Evolutionary conservation across 2,329 filamentous ascomycete species (phyloP), one percentile per base, ranked within the genome.

Genomic region (Colletotrichum sidae): DNA sequence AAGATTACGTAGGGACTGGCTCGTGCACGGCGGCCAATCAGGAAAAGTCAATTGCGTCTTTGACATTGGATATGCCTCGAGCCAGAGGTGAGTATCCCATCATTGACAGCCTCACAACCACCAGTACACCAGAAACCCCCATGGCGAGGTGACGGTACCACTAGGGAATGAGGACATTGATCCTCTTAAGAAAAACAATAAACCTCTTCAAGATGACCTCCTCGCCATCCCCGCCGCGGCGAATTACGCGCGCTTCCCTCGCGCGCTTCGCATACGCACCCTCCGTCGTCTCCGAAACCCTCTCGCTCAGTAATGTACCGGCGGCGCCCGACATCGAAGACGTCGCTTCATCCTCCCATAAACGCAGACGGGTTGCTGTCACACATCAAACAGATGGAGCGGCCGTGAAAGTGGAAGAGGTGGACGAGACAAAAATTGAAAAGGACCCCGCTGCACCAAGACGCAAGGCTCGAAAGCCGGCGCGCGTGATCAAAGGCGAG

Each of bases 271-370:
- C 82, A 8, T 76, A 81, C 71, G 47, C 25, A 25, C 25, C 68
- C 54, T 70, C 70, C 67, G 59, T 71, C 25, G 67, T 74, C 7
- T 66, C 71, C 1, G 62, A 72, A 15, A 69, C 71, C 61, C 67
- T 42, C 61, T 65, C 41, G 39, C 11, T 55, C 11, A 38, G 46
- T 8, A 33, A 45, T 34, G 17, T 50, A 1, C 53, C 44, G 11
- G 50, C 55, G 33, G 56, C 64, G n/a, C 45, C 68, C 60, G 87
- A 90, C 69, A 88, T 90, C 62, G 88, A 90, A 77, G 88, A 90
- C 81, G 70, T 70, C 72, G 60, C 82, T 71, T 60, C 68, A 6
- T 62, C 71, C 2, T 73, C 75, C 13, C 79, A 78, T 68, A 88
- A 86, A 71, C 81, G 82, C 42, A 88, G 85, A 70, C 78, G 80